Evolutionary conservation across 805 yeast species (phyloP).

Genomic region (Barnettozyma populi): DNA sequence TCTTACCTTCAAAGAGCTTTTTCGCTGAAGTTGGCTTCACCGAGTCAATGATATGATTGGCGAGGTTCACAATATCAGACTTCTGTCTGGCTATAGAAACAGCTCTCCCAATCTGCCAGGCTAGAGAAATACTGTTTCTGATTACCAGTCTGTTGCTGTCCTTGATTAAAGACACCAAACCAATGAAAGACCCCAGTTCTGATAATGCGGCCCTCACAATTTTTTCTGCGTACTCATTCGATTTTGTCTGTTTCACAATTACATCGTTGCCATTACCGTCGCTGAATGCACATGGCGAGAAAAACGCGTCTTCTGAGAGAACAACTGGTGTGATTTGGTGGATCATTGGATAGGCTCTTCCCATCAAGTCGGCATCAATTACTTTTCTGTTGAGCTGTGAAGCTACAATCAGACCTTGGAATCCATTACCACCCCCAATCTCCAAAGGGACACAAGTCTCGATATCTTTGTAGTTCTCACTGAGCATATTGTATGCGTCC

Average conservation of each 20-base stretch:
- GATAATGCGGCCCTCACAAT: conserved; percentile 37
- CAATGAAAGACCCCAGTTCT: conserved; percentile 39
- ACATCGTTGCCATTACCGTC: conserved; percentile 38
- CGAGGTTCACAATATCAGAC: conserved; percentile 31
- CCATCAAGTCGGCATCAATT: conserved; percentile 38
- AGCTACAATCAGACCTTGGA: conserved; percentile 27
- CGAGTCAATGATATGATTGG: conserved; percentile 32
- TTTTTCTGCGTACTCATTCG: conserved; percentile 30
- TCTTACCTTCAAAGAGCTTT: conserved; percentile 36
- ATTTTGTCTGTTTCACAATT: conserved; percentile 28
- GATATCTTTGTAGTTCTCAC: conserved; percentile 25
- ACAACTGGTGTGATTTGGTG: conserved; percentile 31
- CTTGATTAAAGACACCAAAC: conserved; percentile 30
- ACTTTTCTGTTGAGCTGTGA: conserved; percentile 27
- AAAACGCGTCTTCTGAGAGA: conserved; percentile 22
- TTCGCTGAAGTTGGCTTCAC: conserved; percentile 29
- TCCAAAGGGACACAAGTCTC: conserved; percentile 35
- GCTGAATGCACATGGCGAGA: conserved; percentile 26
- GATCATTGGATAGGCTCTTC: conserved; percentile 9
- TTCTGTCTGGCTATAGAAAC: conserved; percentile 33
- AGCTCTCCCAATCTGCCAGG: conserved; percentile 46
- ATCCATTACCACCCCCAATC: conserved; percentile 42
- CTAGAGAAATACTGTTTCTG: conserved; percentile 32
- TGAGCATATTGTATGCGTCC: conserved; percentile 28
- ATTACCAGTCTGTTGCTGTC: conserved; percentile 28